Evolutionary conservation across 1,284 basidiomycete species (phyloP), one percentile per base, ranked within the genome.

Genomic region (Melampsora larici-populina): DNA sequence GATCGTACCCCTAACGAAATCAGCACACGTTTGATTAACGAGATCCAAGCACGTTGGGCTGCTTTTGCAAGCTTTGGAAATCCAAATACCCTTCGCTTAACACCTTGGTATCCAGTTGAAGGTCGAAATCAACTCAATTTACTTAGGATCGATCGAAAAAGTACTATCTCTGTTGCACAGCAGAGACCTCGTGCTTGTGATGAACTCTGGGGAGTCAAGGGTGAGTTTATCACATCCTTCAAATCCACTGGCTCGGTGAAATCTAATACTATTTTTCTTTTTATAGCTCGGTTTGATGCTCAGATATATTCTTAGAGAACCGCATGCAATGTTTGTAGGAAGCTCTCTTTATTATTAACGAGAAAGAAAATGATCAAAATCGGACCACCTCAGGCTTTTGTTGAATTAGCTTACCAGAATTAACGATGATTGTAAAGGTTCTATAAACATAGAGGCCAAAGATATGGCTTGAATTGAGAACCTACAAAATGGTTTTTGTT

Each of bases 11-110:
- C 13, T 1, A 66, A 58, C 33, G 33, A 66, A 1, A 49, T 64
- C 1, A 65, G 85, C 13, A 87, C 85, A 2, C 90, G 91, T 83
- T 85, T 91, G 51, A 87, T 86, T 62, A 83, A 82, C n/a, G 87
- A 91, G 82, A 87, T 91, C 80, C 90, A 91, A 82, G 86, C 86
- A 36, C 87, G 90, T 40, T 91, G 90, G 84, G 87, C 85, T 79
- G 86, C 87, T n/a, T 92, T 91, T 86, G 83, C 91, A 62, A 78
- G 83, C 70, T 88, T 83, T 8, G 89, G 89, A 9, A 86, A 87
- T 78, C 90, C 90, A 33, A 91, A 91, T 80, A 85, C 85, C 0
- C 31, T 58, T 21, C 63, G 73, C 15, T 68, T 66, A 13, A 46
- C 51, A 24, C 9, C 48, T 36, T 75, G 73, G 73, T 31, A 43